Conservation (phyloP, 164 flowering plant species). For the Euptelea pleiosperma region DNA sequence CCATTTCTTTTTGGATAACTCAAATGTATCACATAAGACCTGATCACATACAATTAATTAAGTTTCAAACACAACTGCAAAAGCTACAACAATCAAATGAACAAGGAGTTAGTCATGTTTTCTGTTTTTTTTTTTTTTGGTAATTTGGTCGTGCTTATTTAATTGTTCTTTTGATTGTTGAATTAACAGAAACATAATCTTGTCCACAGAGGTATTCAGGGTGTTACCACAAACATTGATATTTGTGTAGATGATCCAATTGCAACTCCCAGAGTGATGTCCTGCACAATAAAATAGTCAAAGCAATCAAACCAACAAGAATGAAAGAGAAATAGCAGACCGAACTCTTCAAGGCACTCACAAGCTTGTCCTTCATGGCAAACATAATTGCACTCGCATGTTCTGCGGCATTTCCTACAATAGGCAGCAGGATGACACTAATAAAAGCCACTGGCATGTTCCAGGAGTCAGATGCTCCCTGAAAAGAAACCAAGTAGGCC, state of each 20-base stretch:
- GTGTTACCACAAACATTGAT: constrained; percentile 73
- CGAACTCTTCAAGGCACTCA: constrained; percentile 28
- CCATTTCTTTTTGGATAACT: too few relatives aligned
- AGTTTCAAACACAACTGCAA: too few relatives aligned
- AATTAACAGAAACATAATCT: not conserved
- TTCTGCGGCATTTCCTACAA: constrained; percentile 80
- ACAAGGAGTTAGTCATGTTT: not conserved
- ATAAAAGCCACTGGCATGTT: constrained; percentile 71
- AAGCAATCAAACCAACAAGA: constrained; percentile 8
- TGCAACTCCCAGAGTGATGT: constrained; percentile 71
- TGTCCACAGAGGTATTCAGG: not conserved
- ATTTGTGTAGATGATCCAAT: constrained; percentile 79
- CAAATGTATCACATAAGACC: not conserved
- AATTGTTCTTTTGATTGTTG: not conserved
- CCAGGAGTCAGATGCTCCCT: constrained; percentile 71
- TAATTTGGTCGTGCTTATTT: too few relatives aligned
- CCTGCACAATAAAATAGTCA: constrained; percentile 30
- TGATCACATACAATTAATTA: not conserved
- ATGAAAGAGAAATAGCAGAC: constrained; percentile 3
- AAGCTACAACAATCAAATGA: not conserved
- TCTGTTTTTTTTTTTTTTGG: too few relatives aligned
- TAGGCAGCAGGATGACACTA: constrained; percentile 72
- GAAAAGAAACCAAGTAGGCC: constrained; percentile 19
- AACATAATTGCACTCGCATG: constrained; percentile 83
- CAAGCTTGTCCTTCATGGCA: constrained; percentile 73